Conservation (phyloP, 208 protist genomes). For the Leishmania guyanensis region DNA sequence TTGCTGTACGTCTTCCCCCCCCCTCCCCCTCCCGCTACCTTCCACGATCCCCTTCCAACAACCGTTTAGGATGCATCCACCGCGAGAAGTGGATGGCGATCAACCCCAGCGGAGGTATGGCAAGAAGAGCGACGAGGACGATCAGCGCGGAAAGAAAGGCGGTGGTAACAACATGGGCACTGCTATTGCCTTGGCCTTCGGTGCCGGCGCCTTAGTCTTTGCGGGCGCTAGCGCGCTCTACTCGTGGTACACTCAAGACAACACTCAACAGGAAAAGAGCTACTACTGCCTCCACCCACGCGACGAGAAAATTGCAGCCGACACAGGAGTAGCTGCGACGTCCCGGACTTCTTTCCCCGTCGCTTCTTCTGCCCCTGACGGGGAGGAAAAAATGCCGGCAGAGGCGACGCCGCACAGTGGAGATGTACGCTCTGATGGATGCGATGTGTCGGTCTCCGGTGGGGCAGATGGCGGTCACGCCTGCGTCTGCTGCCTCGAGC, state of each 20-base stretch:
- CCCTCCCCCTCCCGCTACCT: neutral
- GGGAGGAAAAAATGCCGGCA: neutral
- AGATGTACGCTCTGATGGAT: neutral
- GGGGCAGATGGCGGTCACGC: neutral
- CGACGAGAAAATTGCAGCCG: neutral
- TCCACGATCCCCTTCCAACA: neutral
- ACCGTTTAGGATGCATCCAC: neutral
- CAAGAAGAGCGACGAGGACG: neutral
- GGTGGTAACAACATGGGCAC: neutral
- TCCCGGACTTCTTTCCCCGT: neutral
- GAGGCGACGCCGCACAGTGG: too few relatives aligned
- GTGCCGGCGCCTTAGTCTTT: neutral
- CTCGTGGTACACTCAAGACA: neutral
- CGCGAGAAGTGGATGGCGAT: neutral
- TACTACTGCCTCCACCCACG: constrained; percentile 13
- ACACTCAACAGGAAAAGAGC: neutral
- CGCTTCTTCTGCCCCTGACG: neutral
- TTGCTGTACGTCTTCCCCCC: neutral
- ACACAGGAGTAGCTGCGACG: neutral
- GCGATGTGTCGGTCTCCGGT: too few relatives aligned
- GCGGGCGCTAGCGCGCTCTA: neutral
- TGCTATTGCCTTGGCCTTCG: neutral
- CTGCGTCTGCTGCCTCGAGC: constrained; percentile 24
- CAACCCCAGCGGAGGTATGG: neutral
- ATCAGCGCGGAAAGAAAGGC: neutral